Evolutionary conservation across 2,329 filamentous ascomycete species (phyloP).

Genomic region (Chaetomiaceae sp.): DNA sequence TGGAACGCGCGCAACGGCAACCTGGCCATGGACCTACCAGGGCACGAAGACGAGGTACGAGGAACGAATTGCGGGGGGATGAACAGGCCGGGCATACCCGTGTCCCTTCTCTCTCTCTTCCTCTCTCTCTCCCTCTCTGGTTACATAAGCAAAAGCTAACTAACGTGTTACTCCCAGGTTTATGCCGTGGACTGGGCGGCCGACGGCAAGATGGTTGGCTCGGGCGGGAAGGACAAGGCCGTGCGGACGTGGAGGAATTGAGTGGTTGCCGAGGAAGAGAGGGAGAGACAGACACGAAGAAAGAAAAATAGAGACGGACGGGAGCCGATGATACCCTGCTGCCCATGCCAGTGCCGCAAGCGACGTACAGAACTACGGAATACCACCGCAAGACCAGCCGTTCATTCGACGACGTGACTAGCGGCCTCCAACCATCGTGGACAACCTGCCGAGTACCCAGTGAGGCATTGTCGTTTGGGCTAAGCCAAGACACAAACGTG

Average conservation of each 20-base stretch:
- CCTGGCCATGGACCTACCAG: slow-evolving; percentile 72
- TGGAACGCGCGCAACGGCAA: slow-evolving; percentile 89
- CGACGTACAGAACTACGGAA: too few relatives aligned
- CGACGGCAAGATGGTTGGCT: slow-evolving; percentile 81
- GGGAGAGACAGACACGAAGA: neutral
- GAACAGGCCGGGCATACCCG: neutral
- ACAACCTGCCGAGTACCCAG: too few relatives aligned
- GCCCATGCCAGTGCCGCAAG: slow-evolving; percentile 1
- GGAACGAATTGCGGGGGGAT: neutral
- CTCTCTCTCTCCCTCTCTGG: too few relatives aligned
- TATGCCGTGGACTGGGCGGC: slow-evolving; percentile 94
- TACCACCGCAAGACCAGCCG: too few relatives aligned
- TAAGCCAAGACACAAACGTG: too few relatives aligned
- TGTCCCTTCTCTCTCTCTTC: neutral
- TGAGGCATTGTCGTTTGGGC: too few relatives aligned
- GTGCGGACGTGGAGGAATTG: slow-evolving; percentile 61
- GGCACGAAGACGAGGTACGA: slow-evolving; percentile 69
- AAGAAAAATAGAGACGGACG: slow-evolving; percentile 1
- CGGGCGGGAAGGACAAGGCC: slow-evolving; percentile 87
- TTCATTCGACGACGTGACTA: too few relatives aligned
- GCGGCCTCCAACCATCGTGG: too few relatives aligned
- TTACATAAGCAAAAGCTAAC: too few relatives aligned
- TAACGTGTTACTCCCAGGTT: slow-evolving; percentile 39
- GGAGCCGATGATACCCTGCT: slow-evolving; percentile 22
- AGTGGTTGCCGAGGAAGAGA: slow-evolving; percentile 18